Evolutionary conservation across 2,329 filamentous ascomycete species (phyloP).

Genomic region (Epichloe uncinata): DNA sequence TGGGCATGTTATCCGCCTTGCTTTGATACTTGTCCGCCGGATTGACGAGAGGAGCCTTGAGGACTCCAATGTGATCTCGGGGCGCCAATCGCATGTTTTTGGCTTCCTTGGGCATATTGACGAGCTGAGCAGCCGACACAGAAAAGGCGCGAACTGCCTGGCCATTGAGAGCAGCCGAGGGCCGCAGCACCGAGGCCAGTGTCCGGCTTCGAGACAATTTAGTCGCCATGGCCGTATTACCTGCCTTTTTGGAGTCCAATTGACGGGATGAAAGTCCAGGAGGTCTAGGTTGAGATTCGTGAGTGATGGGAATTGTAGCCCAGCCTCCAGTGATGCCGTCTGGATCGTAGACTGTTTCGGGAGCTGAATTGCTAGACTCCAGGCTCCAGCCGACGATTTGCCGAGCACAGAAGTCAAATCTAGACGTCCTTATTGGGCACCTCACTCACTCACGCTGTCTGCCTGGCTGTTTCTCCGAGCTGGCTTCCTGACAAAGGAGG

Average conservation of each 20-base stretch:
- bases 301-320: background rate
- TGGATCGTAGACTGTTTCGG: background rate
- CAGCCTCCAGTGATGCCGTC: background rate
- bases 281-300: background rate
- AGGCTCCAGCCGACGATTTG: too few species aligned
- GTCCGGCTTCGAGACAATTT: slow-evolving; percentile 43
- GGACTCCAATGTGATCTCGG: slow-evolving; percentile 43
- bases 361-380: too few species aligned
- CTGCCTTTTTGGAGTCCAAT: slow-evolving; percentile 29
- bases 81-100: slow-evolving; percentile 56
- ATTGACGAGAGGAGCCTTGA: slow-evolving; percentile 73
- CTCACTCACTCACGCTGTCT: too few species aligned
- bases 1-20: slow-evolving; percentile 75
- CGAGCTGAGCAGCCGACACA: slow-evolving; percentile 32
- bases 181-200: slow-evolving; percentile 41
- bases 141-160: slow-evolving; percentile 36
- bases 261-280: slow-evolving; percentile 17
- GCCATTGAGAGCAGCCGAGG: slow-evolving; percentile 28
- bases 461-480: too few species aligned
- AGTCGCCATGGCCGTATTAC: slow-evolving; percentile 41
- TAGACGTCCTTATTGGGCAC: too few species aligned
- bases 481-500: background rate
- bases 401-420: too few species aligned
- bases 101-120: slow-evolving; percentile 46
- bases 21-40: slow-evolving; percentile 85